Conservation (phyloP, 306 rosid species). For the barrel medic (Medicago truncatula) region DNA sequence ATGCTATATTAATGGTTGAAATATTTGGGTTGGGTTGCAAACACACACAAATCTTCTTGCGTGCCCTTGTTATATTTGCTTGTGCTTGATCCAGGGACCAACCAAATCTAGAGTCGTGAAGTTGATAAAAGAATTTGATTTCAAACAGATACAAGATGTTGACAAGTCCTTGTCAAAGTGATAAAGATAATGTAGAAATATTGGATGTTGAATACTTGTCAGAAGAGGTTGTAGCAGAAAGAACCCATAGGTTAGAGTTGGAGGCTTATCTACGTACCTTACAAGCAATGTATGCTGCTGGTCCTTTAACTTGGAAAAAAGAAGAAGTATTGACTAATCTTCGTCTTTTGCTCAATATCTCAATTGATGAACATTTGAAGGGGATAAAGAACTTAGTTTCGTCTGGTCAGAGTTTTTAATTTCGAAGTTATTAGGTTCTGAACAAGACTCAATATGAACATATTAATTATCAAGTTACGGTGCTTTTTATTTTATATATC, state of each 20-base stretch:
- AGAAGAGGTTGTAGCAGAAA: slow-evolving; percentile 51
- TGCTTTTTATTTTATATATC: background rate
- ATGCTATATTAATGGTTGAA: too few relatives aligned
- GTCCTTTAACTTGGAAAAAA: slow-evolving; percentile 92
- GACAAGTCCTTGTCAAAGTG: slow-evolving; percentile 52
- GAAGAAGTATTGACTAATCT: slow-evolving; percentile 81
- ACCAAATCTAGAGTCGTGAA: slow-evolving; percentile 38
- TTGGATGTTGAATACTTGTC: slow-evolving; percentile 49
- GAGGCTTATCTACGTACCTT: slow-evolving; percentile 67
- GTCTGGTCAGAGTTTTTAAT: slow-evolving; percentile 43
- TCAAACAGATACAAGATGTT: slow-evolving; percentile 37
- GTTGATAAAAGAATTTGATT: slow-evolving; percentile 37
- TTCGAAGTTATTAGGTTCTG: slow-evolving; percentile 41
- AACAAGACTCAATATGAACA: slow-evolving; percentile 37
- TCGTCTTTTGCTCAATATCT: slow-evolving; percentile 79
- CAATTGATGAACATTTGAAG: slow-evolving; percentile 80
- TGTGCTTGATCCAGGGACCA: slow-evolving; percentile 49
- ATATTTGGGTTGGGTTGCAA: too few relatives aligned
- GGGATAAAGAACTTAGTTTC: slow-evolving; percentile 51
- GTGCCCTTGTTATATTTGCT: background rate
- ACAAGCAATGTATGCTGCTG: slow-evolving; percentile 75
- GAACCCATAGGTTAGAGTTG: slow-evolving; percentile 80
- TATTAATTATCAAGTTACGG: slow-evolving; percentile 27
- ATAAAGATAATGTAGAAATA: slow-evolving; percentile 68
- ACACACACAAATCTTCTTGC: too few relatives aligned